phyloP scores from a whole-genome alignment of 805 yeast genomes.

The Candida rishiriensis region DNA sequence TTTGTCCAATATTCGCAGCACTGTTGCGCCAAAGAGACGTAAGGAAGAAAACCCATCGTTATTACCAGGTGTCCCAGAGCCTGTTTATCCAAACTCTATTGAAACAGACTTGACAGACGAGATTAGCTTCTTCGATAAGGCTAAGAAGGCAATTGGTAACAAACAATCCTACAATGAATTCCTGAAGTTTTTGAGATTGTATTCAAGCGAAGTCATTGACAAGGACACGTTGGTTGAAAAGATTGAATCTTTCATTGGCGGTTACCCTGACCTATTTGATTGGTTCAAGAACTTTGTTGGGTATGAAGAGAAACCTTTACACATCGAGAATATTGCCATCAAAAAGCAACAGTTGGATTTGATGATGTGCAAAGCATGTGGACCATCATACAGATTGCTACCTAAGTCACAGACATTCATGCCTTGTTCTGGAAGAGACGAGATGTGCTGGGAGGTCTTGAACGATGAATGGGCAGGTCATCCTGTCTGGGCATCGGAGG shows the following conservation, averaged over 20 bases:
- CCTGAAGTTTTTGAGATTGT: constrained; percentile 79
- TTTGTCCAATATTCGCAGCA: constrained; percentile 42
- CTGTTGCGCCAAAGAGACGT: constrained; percentile 19
- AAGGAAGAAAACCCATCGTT: constrained; percentile 56
- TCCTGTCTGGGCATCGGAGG: constrained; percentile 99
- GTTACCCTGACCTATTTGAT: constrained; percentile 67
- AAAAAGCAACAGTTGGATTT: constrained; percentile 90
- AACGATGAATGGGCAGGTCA: constrained; percentile 99
- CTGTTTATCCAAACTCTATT: constrained; percentile 55
- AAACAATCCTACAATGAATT: constrained; percentile 91
- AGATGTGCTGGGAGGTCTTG: constrained; percentile 97
- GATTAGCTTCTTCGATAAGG: constrained; percentile 85
- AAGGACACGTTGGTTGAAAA: constrained; percentile 75
- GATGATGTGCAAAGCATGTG: constrained; percentile 87
- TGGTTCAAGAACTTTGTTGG: constrained; percentile 96
- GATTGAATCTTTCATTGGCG: constrained; percentile 81
- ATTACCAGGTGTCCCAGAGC: constrained; percentile 84
- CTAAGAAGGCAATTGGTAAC: constrained; percentile 81
- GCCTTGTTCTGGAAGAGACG: constrained; percentile 99
- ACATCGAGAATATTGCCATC: constrained; percentile 81
- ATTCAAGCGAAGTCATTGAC: constrained; percentile 87
- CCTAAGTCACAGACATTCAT: constrained; percentile 92
- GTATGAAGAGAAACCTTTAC: constrained; percentile 76
- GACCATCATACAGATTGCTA: constrained; percentile 88
- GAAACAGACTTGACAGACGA: constrained; percentile 73